Evolutionary conservation across 805 yeast genomes (phyloP).

Genomic region (Millerozyma miso): DNA sequence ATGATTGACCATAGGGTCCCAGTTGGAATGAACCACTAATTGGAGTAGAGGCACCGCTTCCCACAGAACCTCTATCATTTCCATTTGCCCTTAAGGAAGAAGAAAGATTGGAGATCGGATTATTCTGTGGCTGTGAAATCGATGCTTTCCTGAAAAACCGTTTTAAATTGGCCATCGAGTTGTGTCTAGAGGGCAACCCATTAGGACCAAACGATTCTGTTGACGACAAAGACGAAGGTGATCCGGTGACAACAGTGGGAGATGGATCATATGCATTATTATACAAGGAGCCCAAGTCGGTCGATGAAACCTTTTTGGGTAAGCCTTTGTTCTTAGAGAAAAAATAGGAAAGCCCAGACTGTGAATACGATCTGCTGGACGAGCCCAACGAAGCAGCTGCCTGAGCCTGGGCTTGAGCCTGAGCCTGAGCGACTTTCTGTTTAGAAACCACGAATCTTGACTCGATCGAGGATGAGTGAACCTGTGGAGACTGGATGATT

Average conservation of each 20-base stretch:
- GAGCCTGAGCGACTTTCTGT: constrained; percentile 60
- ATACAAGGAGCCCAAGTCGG: constrained; percentile 40
- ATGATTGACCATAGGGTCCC: constrained; percentile 17
- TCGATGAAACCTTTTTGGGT: constrained; percentile 25
- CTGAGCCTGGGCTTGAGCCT: constrained; percentile 34
- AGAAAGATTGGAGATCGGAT: constrained; percentile 20
- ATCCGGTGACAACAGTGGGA: constrained; percentile 14
- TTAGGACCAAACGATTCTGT: constrained; percentile 26
- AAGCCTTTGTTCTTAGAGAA: constrained; percentile 42
- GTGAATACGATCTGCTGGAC: constrained; percentile 37
- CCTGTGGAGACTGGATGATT: constrained; percentile 68
- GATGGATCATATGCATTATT: constrained; percentile 29
- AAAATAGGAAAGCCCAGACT: constrained; percentile 47
- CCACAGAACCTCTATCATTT: constrained; percentile 5
- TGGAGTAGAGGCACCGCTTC: constrained; percentile 9
- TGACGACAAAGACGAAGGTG: constrained; percentile 35
- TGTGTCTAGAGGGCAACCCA: constrained; percentile 48
- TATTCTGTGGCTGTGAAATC: constrained; percentile 14
- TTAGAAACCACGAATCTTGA: constrained; percentile 82
- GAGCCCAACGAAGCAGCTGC: constrained; percentile 30
- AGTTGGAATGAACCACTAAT: constrained; percentile 11
- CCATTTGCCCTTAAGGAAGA: constrained; percentile 20
- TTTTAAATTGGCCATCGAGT: constrained; percentile 75
- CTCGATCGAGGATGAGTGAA: constrained; percentile 60
- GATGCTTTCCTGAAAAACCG: constrained; percentile 58